Conservation (phyloP, 163 green algal species). For the Chlorella variabilis region DNA sequence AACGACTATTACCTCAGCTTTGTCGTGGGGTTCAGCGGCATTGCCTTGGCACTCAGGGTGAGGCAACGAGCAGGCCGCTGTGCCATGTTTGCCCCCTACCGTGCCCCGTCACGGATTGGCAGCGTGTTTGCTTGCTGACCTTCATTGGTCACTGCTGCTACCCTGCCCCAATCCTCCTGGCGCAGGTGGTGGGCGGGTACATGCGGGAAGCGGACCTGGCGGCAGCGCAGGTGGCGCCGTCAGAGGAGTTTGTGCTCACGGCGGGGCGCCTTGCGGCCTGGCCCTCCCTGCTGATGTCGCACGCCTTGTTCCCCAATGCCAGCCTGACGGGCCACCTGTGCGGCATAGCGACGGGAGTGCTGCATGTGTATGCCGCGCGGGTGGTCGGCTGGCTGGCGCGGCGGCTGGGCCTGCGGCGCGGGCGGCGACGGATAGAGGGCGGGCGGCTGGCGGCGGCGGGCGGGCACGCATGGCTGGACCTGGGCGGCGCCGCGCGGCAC, state of each 20-base stretch:
- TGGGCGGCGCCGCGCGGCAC: not conserved
- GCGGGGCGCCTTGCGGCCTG: constrained; percentile 14
- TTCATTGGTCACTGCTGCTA: not conserved
- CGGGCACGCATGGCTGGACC: not conserved
- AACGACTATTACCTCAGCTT: constrained; percentile 8
- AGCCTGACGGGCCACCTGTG: constrained; percentile 6
- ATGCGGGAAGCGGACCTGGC: constrained; percentile 32
- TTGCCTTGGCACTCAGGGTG: constrained; percentile 17
- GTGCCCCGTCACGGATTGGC: not conserved
- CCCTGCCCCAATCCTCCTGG: not conserved
- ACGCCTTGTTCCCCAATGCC: not conserved
- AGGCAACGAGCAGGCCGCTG: not conserved
- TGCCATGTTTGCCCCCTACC: not conserved
- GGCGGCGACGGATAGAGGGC: not conserved
- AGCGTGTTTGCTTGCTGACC: not conserved
- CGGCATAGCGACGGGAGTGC: constrained; percentile 16
- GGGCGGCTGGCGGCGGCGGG: not conserved
- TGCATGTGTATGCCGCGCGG: constrained; percentile 6
- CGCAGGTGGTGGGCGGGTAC: constrained; percentile 35
- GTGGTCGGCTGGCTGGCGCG: not conserved
- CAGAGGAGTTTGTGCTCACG: constrained; percentile 20
- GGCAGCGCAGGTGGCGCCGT: not conserved
- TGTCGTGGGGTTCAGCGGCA: not conserved
- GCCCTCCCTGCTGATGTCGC: constrained; percentile 1
- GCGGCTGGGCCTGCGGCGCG: not conserved